Conservation (phyloP, 768 basidiomycete species). For the Boletales sp. region DNA sequence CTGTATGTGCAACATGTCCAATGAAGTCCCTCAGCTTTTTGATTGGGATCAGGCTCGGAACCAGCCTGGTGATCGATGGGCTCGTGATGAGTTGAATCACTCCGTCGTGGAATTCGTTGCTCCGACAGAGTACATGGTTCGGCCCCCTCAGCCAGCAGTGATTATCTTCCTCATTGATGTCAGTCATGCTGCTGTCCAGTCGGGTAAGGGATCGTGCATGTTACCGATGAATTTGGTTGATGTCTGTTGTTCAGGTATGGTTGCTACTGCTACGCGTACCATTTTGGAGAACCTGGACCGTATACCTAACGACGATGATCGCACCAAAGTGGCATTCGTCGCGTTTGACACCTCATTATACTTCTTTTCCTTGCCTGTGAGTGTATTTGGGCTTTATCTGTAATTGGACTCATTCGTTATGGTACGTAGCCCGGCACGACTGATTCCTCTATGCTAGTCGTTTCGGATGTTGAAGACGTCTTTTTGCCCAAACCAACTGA, state of each 20-base stretch:
- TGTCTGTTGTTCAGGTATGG: constrained; percentile 66
- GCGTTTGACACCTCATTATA: constrained; percentile 91
- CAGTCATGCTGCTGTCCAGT: constrained; percentile 86
- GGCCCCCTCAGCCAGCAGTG: constrained; percentile 95
- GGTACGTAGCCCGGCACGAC: constrained; percentile 53
- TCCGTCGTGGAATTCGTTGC: constrained; percentile 96
- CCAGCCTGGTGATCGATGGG: constrained; percentile 94
- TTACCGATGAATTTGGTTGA: background rate
- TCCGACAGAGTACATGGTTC: constrained; percentile 99
- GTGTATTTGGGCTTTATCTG: background rate
- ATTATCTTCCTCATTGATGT: constrained; percentile 98
- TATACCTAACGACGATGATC: constrained; percentile 89
- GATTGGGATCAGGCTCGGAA: constrained; percentile 97
- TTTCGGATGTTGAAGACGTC: constrained; percentile 95
- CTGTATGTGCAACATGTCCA: constrained; percentile 97
- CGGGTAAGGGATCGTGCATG: constrained; percentile 48
- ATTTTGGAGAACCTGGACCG: constrained; percentile 94
- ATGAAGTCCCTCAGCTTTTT: constrained; percentile 96
- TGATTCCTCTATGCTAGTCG: constrained; percentile 94
- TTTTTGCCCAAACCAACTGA: constrained; percentile 97
- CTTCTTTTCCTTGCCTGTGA: constrained; percentile 89
- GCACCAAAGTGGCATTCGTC: constrained; percentile 91
- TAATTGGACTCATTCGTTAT: background rate
- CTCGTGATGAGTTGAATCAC: constrained; percentile 88
- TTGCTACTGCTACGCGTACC: constrained; percentile 95